These are phyloP conservation scores for Medicago ruthenica DNA, from an alignment of 306 rosid genomes.

Conservation along the genomic window DNA sequence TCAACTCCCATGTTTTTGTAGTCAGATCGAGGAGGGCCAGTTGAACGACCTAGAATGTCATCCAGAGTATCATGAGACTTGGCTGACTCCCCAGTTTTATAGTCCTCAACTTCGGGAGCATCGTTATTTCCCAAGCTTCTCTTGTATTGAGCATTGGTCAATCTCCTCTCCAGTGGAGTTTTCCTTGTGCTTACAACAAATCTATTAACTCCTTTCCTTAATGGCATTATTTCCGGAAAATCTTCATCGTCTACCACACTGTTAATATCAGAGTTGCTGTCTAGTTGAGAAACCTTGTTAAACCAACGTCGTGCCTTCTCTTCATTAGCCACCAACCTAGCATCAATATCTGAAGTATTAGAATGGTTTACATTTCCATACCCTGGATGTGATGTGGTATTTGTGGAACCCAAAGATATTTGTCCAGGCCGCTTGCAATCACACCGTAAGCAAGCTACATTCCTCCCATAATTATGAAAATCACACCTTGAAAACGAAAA, in stretches of 20 bases:
- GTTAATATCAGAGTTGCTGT: slow-evolving; percentile 64
- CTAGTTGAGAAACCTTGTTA: slow-evolving; percentile 86
- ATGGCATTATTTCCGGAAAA: slow-evolving; percentile 96
- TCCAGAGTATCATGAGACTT: slow-evolving; percentile 47
- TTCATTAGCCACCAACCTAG: slow-evolving; percentile 80
- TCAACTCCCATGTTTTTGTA: slow-evolving; percentile 38
- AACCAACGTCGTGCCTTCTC: slow-evolving; percentile 96
- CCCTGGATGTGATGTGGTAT: slow-evolving; percentile 44
- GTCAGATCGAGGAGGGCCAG: slow-evolving; percentile 48
- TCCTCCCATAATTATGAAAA: slow-evolving; percentile 83
- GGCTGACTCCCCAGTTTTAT: slow-evolving; percentile 31
- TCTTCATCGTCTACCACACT: slow-evolving; percentile 69
- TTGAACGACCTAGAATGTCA: slow-evolving; percentile 44
- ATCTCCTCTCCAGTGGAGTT: slow-evolving; percentile 80
- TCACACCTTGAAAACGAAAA: slow-evolving; percentile 70
- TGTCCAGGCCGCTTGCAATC: slow-evolving; percentile 90
- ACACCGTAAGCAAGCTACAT: slow-evolving; percentile 79
- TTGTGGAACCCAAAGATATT: slow-evolving; percentile 45
- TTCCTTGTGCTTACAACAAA: slow-evolving; percentile 94
- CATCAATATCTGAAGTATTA: slow-evolving; percentile 51
- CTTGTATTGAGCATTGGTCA: slow-evolving; percentile 62
- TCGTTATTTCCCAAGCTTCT: slow-evolving; percentile 61
- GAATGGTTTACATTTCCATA: slow-evolving; percentile 49
- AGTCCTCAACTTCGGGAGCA: slow-evolving; percentile 42
- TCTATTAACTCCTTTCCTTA: slow-evolving; percentile 94